Evolutionary conservation across 768 basidiomycete genomes (phyloP).

Genomic region (Pholiota molesta): DNA sequence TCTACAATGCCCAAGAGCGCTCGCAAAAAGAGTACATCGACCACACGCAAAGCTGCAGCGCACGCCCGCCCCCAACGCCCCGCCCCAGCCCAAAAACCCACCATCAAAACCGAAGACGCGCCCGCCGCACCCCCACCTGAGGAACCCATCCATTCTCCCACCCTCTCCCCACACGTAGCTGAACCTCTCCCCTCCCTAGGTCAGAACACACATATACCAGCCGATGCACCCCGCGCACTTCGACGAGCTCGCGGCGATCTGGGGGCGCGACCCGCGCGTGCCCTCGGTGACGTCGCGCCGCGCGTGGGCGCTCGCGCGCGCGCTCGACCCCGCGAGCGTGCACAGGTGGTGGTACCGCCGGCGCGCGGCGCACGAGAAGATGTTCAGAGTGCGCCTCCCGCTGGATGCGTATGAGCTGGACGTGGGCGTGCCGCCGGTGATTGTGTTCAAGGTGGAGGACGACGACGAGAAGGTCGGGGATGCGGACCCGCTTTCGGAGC

Average conservation of each 20-base stretch:
- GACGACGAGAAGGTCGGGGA: not conserved
- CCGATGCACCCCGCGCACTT: constrained; percentile 28
- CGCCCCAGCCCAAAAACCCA: not conserved
- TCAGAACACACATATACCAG: too few relatives aligned
- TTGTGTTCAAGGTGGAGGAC: constrained; percentile 14
- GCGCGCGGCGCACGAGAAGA: constrained; percentile 28
- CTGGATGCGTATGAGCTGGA: constrained; percentile 39
- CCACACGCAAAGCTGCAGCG: too few relatives aligned
- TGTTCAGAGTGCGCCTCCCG: constrained; percentile 29
- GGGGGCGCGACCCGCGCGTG: constrained; percentile 39
- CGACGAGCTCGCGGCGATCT: constrained; percentile 37
- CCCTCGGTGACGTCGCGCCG: constrained; percentile 39
- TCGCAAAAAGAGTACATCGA: not conserved
- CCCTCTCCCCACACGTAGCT: not conserved
- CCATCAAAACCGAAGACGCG: not conserved
- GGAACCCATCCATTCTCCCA: not conserved
- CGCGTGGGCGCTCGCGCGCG: constrained; percentile 42
- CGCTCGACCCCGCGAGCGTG: constrained; percentile 34
- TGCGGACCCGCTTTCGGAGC: not conserved
- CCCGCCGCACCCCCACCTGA: not conserved
- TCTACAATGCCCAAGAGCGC: not conserved
- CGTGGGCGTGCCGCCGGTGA: constrained; percentile 35
- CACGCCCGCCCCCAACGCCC: not conserved
- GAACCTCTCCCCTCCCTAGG: not conserved
- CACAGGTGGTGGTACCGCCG: constrained; percentile 43